Base-by-base conservation (phyloP, 805 yeast genomes). In the Candida maris region DNA sequence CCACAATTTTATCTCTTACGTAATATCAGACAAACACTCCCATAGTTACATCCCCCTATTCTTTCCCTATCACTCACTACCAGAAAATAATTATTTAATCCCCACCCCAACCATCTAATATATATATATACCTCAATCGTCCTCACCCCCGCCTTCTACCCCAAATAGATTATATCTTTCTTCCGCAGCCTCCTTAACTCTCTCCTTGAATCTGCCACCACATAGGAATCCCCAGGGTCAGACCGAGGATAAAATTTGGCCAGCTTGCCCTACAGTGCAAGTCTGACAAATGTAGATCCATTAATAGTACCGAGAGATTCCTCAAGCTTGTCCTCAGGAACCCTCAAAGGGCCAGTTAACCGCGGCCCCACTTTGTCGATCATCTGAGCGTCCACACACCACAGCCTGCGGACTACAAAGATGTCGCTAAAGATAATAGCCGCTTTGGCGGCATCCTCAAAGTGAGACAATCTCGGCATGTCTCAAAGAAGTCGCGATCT, bases 391-490 rank as follows among this genome's bases (percentile, higher is more conserved):
- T 76, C 80, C 84, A 89, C 85, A 9, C 98, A 98, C 87, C 93
- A 81, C 8, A 97, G 97, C 65, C 93, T 97, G 3, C 98, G 98
- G 36, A 93, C 82, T 25, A 93, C 98, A 41, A 93, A 69, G 50
- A 93, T 93, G 59, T 93, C 98, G 57, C 89, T 81, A 67, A 93
- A 93, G 39, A 93, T 93, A 49, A 93, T 93, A 4, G 98, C 98
- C 4, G 97, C 97, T 57, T 93, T 98, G 33, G 93, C 73, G 37
- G 88, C 70, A 0, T 96, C 97, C 37, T 81, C 81, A 56, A 77
- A 93, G 52, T 85, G 95, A 38, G 81, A 86, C 38, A 93, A 57
- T 86, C 93, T 54, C 93, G 73, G 57, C 98, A 93, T n/a, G 93
- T 80, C 56, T 88, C 95, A 55, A 93, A 93, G 60, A 93, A 93